Base-by-base conservation (phyloP, 306 rosid species). In the Mimosa bimucronata region DNA sequence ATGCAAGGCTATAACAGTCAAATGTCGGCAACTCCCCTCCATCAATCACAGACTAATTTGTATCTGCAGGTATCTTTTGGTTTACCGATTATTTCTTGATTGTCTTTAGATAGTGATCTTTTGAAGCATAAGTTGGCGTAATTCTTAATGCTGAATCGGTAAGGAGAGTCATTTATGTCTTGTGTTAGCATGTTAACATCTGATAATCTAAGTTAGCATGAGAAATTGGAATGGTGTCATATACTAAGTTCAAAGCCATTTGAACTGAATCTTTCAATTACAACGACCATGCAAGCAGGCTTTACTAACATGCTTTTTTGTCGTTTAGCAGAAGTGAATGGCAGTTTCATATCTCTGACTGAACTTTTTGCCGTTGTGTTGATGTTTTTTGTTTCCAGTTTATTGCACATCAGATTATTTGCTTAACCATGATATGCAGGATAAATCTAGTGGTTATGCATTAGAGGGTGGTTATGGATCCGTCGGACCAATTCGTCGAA, bases 401-500 rank as follows among this genome's bases (percentile, higher is more conserved):
- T 42, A 52, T 53, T 58, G 16, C 65, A 48, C 40, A 30, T 86
- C 40, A 68, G 57, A 46, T 64, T 77, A 38, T 41, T 64, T 67
- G 23, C 74, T 69, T 80, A 42, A 66, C 69, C 48, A 9, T 83
- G 19, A 53, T 81, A 66, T 66, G 41, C 80, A 90, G 91, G 92
- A 73, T 65, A 89, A 88, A 71, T 83, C 86, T 77, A 85, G 78
- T 48, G 81, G 55, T 79, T 91, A 83, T 66, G 79, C 76, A 50
- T 73, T 77, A 28, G 95, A 84, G 78, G 88, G 81, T 86, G 86
- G 74, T 38, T 84, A 85, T 85, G 92, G 90, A 80, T 95, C 97
- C 7, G 81, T 81, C 62, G 98, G 98, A 79, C 98, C 98, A 23
- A 87, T 92, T 69, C 92, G 90, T 69, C 85, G 90, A 77, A 73